Evolutionary conservation across 2,329 filamentous ascomycete genomes (phyloP).

Genomic region (Tolypocladium ovalisporum): DNA sequence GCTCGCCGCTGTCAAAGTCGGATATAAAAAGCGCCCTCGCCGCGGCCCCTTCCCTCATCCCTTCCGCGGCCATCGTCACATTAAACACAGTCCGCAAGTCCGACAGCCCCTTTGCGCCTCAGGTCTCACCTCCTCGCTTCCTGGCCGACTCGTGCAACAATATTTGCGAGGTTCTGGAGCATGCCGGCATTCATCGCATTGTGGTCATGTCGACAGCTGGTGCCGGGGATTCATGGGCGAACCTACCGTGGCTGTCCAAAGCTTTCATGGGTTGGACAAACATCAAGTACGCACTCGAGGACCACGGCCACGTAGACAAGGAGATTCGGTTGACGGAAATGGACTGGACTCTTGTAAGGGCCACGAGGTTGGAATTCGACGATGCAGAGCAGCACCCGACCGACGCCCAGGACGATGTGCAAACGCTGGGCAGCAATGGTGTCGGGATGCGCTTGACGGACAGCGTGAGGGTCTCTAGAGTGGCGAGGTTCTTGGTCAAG

Average conservation of each 20-base stretch:
- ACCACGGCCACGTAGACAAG: conserved; percentile 23
- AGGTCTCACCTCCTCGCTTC: conserved; percentile 25
- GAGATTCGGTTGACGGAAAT: conserved; percentile 21
- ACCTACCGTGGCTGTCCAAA: conserved; percentile 21
- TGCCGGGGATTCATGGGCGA: conserved; percentile 25
- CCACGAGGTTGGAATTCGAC: conserved; percentile 19
- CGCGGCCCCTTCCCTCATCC: conserved; percentile 8
- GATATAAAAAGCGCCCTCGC: conserved; percentile 19
- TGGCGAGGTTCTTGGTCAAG: conserved; percentile 22
- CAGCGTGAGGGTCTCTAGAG: conserved; percentile 15
- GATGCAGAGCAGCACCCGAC: conserved; percentile 11
- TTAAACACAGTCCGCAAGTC: conserved; percentile 27
- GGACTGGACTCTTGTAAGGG: conserved; percentile 25
- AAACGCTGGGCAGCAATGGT: conserved; percentile 17
- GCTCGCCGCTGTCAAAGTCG: conserved; percentile 21
- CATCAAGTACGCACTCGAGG: conserved; percentile 25
- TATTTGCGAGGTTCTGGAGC: conserved; percentile 18
- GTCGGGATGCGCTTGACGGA: conserved; percentile 19
- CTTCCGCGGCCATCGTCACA: conserved; percentile 24
- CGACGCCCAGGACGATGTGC: conserved; percentile 6
- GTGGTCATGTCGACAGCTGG: conserved; percentile 28
- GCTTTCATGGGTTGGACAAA: conserved; percentile 27
- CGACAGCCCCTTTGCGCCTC: conserved; percentile 27
- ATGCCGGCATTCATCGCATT: conserved; percentile 19
- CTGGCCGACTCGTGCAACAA: conserved; percentile 26